Base-by-base conservation (phyloP, 352 stramenopile species). In the Pythium dissotocum region DNA sequence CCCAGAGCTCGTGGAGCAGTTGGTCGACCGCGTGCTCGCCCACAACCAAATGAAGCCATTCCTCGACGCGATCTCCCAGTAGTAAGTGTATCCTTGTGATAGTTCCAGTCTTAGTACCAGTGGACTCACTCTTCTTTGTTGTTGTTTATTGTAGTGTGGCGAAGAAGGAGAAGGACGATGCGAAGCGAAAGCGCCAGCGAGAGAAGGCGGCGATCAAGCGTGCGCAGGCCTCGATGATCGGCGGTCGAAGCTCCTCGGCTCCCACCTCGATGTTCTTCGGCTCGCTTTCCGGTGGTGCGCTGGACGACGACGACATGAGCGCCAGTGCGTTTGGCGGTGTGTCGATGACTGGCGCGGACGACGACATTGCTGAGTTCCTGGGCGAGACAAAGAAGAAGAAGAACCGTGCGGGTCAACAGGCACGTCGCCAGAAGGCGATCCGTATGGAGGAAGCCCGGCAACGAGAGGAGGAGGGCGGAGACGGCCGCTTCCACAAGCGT, bases 381-480 rank as follows among this genome's bases (percentile, higher is more conserved):
- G 87, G 87, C 32, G 87, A 95, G 66, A 92, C 83, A 56, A 91
- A 93, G 70, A 92, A 92, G 78, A 88, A 79, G 58, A 95, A 95
- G 70, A 95, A 95, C 68, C 85, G 87, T 16, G 64, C 85, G 7
- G 87, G 87, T 21, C 87, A 95, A 54, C 82, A 82, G 58, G 87
- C 87, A n/a, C 83, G 87, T 62, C 81, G 85, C 2, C 85, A 92
- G 68, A 92, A 93, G 70, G 87, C 87, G 30, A 83, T 93, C 21
- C 83, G 83, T 0, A 63, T 84, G 56, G 87, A 95, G 65, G 83
- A 92, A 56, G 69, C 80, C 1, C 61, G 70, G 21, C 81, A 77
- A 38, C 73, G 77, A 35, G 78, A 85, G 40, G 66, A 87, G 51
- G 73, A 88, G 7, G 80, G 79, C 14, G 80, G 78, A 26, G 75